Conservation (phyloP, 2,329 filamentous ascomycete species). For the Pseudocercospora fijiensis region DNA sequence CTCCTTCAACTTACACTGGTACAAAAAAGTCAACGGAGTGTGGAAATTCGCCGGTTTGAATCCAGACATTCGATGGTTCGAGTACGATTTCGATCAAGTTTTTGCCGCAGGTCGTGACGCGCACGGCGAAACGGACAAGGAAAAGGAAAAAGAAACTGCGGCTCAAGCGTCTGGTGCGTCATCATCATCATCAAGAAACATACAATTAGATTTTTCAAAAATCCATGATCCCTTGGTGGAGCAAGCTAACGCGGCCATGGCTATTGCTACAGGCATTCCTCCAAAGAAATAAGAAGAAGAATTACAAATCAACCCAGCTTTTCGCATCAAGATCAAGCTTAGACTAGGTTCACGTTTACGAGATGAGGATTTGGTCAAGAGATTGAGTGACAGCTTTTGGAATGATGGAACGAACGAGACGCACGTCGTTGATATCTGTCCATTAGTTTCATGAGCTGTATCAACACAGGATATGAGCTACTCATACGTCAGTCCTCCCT, state of each 20-base stretch:
- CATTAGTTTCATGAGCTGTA: not conserved
- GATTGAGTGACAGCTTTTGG: not conserved
- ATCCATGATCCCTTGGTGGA: slow-evolving; percentile 21
- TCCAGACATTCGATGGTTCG: slow-evolving; percentile 56
- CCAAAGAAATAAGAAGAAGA: slow-evolving; percentile 11
- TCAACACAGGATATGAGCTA: slow-evolving; percentile 1
- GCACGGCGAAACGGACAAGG: slow-evolving; percentile 39
- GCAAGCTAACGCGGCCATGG: slow-evolving; percentile 23
- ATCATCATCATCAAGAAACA: not conserved
- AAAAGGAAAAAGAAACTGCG: slow-evolving; percentile 7
- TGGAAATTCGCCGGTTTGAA: slow-evolving; percentile 59
- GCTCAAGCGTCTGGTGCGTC: slow-evolving; percentile 19
- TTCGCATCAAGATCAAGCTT: not conserved
- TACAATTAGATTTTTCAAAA: slow-evolving; percentile 16
- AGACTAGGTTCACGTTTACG: not conserved
- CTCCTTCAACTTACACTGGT: slow-evolving; percentile 55
- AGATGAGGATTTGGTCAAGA: not conserved
- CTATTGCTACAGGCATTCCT: slow-evolving; percentile 28
- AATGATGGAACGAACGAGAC: not conserved
- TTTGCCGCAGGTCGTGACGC: slow-evolving; percentile 51
- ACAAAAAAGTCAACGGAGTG: slow-evolving; percentile 57
- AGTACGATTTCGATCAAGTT: slow-evolving; percentile 58
- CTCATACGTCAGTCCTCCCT: not conserved
- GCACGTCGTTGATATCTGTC: not conserved
- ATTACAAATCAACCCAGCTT: not conserved